Evolutionary conservation across 1,284 basidiomycete genomes (phyloP).

Genomic region (Ganoderma sinense): DNA sequence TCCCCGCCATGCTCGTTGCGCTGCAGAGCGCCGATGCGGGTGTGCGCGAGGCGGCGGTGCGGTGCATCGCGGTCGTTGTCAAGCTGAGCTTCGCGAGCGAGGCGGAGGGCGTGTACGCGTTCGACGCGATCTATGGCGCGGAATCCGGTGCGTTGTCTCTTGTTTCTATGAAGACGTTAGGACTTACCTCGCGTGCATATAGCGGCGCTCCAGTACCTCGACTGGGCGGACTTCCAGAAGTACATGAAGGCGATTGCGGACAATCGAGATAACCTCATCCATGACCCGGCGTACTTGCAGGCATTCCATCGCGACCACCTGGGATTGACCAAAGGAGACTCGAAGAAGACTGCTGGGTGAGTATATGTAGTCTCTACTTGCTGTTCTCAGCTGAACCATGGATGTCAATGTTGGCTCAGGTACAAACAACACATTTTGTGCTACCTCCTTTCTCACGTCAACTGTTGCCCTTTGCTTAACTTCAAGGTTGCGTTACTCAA

Average conservation of each 20-base stretch:
- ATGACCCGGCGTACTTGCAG: conserved; percentile 73
- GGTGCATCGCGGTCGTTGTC: conserved; percentile 62
- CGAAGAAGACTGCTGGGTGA: conserved; percentile 72
- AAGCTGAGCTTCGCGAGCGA: conserved; percentile 51
- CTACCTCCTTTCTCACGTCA: conserved; percentile 85
- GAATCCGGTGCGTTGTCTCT: conserved; percentile 58
- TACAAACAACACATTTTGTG: conserved; percentile 82
- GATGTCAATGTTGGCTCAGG: conserved; percentile 45
- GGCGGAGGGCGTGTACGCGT: conserved; percentile 75
- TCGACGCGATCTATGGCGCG: conserved; percentile 84
- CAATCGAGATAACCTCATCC: conserved; percentile 67
- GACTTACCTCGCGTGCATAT: background rate
- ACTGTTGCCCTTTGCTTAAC: conserved; percentile 59
- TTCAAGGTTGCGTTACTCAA: conserved; percentile 68
- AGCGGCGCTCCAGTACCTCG: conserved; percentile 83
- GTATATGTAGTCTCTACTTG: conserved; percentile 32
- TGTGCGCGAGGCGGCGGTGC: conserved; percentile 70
- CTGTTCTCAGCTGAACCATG: conserved; percentile 17
- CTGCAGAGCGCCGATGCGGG: conserved; percentile 60
- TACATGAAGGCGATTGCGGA: conserved; percentile 70
- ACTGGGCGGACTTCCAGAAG: conserved; percentile 71
- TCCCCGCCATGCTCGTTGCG: conserved; percentile 81
- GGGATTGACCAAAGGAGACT: conserved; percentile 53
- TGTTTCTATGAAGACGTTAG: background rate
- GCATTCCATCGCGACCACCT: conserved; percentile 72